Evolutionary conservation across 2,329 filamentous ascomycete genomes (phyloP).

Genomic region (Fusarium concolor): DNA sequence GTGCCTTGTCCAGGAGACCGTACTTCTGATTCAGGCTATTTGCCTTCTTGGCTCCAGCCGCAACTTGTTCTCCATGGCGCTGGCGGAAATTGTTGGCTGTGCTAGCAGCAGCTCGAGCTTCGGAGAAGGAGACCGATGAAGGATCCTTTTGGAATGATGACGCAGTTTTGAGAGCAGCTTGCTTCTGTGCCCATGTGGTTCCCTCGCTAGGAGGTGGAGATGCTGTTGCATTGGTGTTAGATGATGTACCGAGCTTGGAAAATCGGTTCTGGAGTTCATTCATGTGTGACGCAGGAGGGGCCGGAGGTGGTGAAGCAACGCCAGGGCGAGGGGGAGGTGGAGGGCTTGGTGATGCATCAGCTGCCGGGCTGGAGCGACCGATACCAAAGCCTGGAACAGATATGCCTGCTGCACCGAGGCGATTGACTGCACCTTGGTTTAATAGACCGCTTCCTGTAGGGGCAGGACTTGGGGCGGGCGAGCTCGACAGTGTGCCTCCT

Average conservation of each 20-base stretch:
- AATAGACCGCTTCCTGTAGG: slow-evolving; percentile 49
- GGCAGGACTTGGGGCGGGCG: slow-evolving; percentile 39
- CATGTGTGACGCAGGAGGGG: slow-evolving; percentile 58
- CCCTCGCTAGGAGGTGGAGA: slow-evolving; percentile 57
- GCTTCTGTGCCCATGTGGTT: slow-evolving; percentile 73
- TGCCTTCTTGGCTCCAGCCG: slow-evolving; percentile 67
- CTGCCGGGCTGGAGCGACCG: slow-evolving; percentile 55
- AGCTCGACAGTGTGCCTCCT: slow-evolving; percentile 47
- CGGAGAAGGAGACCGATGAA: slow-evolving; percentile 68
- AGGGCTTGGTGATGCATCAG: slow-evolving; percentile 45
- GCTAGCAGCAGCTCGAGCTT: slow-evolving; percentile 67
- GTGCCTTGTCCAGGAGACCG: slow-evolving; percentile 59
- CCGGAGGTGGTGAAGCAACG: slow-evolving; percentile 36
- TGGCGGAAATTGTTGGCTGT: slow-evolving; percentile 77
- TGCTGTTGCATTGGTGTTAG: slow-evolving; percentile 26
- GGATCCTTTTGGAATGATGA: slow-evolving; percentile 70
- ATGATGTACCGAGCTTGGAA: slow-evolving; percentile 60
- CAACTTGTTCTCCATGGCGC: slow-evolving; percentile 75
- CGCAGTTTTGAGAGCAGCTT: slow-evolving; percentile 71
- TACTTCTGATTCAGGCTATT: slow-evolving; percentile 72
- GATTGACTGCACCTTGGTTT: slow-evolving; percentile 69
- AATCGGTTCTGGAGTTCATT: slow-evolving; percentile 78
- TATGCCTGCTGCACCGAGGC: slow-evolving; percentile 79
- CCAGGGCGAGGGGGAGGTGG: slow-evolving; percentile 43
- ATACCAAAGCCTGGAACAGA: slow-evolving; percentile 85